Percentiles rank a stretch among this genome's conserved stretches.
phyloP scores from a whole-genome alignment of 106 monocot genomes.

The Hemerocallis citrina region DNA sequence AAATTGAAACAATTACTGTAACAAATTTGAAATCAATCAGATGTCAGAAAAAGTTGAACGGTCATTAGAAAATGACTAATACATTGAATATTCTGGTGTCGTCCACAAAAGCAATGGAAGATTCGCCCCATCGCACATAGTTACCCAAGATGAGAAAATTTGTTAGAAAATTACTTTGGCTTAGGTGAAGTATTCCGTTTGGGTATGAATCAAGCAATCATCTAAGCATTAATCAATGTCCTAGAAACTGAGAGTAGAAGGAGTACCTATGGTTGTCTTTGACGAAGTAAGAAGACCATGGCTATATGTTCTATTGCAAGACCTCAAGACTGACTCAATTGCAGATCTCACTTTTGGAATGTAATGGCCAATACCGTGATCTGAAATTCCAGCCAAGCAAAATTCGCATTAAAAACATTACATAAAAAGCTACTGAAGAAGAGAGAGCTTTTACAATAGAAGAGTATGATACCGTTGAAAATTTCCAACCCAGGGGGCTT shows the following conservation, averaged over 20 bases:
- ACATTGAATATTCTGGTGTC: no score
- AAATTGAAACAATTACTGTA: no score
- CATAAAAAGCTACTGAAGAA: not conserved
- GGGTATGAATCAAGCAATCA: no score
- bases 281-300: slow-evolving; percentile 89
- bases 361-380: slow-evolving; percentile 60
- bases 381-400: slow-evolving; percentile 27
- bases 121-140: no score
- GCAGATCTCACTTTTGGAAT: slow-evolving; percentile 89
- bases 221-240: not conserved
- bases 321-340: slow-evolving; percentile 84
- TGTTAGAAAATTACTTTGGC: no score
- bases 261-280: slow-evolving; percentile 74
- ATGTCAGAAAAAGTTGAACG: no score
- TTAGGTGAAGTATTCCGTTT: no score
- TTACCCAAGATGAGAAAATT: no score
- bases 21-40: no score
- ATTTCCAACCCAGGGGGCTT: slow-evolving; percentile 55
- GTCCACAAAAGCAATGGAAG: no score
- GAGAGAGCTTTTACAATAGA: not conserved
- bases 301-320: slow-evolving; percentile 80
- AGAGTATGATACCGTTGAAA: slow-evolving; percentile 46
- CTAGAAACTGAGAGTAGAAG: not conserved
- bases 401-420: slow-evolving; percentile 4
- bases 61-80: no score